phyloP scores from a whole-genome alignment of 2,329 filamentous ascomycete species.

The Juglanconis juglandina region DNA sequence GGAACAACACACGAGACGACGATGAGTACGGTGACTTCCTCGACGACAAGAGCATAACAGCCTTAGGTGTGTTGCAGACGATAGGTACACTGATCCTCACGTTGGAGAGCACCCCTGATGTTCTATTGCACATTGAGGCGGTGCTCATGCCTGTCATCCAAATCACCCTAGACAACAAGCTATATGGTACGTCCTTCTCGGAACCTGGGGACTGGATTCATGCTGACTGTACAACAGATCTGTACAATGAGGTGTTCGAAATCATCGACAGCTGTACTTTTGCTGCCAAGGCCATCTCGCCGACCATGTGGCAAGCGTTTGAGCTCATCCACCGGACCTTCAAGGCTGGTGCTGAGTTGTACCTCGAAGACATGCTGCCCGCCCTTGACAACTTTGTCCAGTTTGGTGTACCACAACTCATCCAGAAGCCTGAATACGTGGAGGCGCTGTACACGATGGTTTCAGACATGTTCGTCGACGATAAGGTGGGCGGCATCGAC shows the following conservation, averaged over 20 bases:
- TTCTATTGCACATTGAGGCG: constrained; percentile 88
- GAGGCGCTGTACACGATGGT: constrained; percentile 92
- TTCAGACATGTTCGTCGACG: constrained; percentile 86
- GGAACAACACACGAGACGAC: constrained; percentile 72
- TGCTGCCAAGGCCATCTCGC: constrained; percentile 89
- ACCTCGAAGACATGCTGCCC: constrained; percentile 97
- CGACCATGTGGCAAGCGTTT: constrained; percentile 98
- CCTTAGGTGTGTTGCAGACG: constrained; percentile 91
- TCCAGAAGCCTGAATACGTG: constrained; percentile 81
- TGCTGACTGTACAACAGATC: constrained; percentile 47
- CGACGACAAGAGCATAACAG: constrained; percentile 98
- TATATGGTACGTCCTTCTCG: constrained; percentile 64
- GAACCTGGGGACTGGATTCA: not conserved
- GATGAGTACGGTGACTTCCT: constrained; percentile 85
- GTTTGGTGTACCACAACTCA: constrained; percentile 77
- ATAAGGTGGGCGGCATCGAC: constrained; percentile 89
- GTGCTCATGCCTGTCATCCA: constrained; percentile 97
- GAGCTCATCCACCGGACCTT: constrained; percentile 95
- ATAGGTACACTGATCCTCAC: constrained; percentile 97
- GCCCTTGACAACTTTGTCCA: constrained; percentile 97
- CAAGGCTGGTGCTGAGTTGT: constrained; percentile 93
- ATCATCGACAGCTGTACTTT: constrained; percentile 99
- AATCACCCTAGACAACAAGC: constrained; percentile 94
- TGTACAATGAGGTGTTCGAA: constrained; percentile 98
- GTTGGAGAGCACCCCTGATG: constrained; percentile 93